These are phyloP conservation scores for Picea abies DNA, from an alignment of 83 land plant genomes.

Conservation along the genomic window DNA sequence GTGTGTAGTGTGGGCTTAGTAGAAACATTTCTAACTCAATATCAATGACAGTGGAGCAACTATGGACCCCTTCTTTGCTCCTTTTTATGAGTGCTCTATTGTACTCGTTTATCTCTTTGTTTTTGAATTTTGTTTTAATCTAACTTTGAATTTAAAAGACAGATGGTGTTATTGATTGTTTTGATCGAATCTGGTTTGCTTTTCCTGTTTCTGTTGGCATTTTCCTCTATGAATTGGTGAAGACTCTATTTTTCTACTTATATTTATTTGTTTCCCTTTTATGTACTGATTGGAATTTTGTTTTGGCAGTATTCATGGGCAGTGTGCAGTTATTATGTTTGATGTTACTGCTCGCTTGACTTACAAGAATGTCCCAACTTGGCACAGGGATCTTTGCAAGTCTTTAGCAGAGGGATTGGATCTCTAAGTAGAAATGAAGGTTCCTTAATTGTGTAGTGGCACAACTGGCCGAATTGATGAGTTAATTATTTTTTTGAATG, in stretches of 20 bases:
- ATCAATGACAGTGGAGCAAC: too few relatives aligned
- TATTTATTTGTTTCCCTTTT: too few relatives aligned
- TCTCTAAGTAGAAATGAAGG: background rate
- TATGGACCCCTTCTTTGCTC: background rate
- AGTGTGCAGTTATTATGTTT: conserved; percentile 20
- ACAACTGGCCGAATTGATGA: background rate
- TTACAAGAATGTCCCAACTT: too few relatives aligned
- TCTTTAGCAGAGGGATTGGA: too few relatives aligned
- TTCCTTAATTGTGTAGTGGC: background rate
- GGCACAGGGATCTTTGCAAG: too few relatives aligned
- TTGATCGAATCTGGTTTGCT: too few relatives aligned
- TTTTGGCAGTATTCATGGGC: conserved; percentile 41
- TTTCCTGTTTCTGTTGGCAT: too few relatives aligned
- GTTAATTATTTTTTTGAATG: background rate
- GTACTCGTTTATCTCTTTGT: background rate
- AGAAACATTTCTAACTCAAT: too few relatives aligned
- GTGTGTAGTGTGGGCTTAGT: too few relatives aligned
- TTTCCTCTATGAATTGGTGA: background rate
- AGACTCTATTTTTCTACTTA: background rate
- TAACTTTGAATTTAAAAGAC: too few relatives aligned
- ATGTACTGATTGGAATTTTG: background rate
- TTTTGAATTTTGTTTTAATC: background rate
- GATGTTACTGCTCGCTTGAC: too few relatives aligned
- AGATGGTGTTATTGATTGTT: too few relatives aligned
- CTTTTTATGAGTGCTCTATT: background rate